Conservation (phyloP, 805 yeast species). For the Cyberlindnera amylophila region DNA sequence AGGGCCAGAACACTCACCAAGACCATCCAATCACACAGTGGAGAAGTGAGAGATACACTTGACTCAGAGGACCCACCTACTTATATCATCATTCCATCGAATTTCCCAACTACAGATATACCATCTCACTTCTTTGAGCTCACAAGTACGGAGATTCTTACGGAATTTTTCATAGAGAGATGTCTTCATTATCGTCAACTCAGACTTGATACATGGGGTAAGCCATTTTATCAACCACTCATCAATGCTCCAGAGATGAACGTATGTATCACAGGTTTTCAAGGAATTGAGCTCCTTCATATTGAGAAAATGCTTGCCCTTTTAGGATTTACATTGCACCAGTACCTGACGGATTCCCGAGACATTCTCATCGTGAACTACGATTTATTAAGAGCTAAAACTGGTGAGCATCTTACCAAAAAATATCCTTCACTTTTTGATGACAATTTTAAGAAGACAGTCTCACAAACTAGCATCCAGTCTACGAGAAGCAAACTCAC, state of each 20-base stretch:
- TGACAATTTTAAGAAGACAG: conserved; percentile 21
- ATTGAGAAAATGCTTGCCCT: conserved; percentile 53
- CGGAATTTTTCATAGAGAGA: conserved; percentile 83
- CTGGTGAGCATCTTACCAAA: conserved; percentile 33
- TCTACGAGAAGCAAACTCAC: conserved; percentile 51
- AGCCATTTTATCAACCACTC: conserved; percentile 34
- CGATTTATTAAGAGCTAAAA: conserved; percentile 39
- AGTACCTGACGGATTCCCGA: conserved; percentile 44
- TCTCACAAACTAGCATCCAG: conserved; percentile 29
- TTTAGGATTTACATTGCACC: conserved; percentile 49
- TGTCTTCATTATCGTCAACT: conserved; percentile 53
- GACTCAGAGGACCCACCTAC: conserved; percentile 5
- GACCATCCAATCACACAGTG: conserved; percentile 46
- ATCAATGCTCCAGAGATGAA: conserved; percentile 15
- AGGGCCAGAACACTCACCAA: conserved; percentile 37
- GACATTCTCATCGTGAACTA: conserved; percentile 57
- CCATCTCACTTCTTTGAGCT: conserved; percentile 18
- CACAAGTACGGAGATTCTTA: conserved; percentile 37
- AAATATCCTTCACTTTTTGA: conserved; percentile 32
- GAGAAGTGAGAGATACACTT: conserved; percentile 24
- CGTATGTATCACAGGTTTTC: conserved; percentile 63
- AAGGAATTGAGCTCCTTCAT: conserved; percentile 74
- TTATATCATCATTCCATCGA: conserved; percentile 23
- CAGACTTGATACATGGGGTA: conserved; percentile 59
- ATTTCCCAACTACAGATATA: conserved; percentile 12